Evolutionary conservation across 257 asterid genomes (phyloP).

Genomic region (Solanum pimpinellifolium): DNA sequence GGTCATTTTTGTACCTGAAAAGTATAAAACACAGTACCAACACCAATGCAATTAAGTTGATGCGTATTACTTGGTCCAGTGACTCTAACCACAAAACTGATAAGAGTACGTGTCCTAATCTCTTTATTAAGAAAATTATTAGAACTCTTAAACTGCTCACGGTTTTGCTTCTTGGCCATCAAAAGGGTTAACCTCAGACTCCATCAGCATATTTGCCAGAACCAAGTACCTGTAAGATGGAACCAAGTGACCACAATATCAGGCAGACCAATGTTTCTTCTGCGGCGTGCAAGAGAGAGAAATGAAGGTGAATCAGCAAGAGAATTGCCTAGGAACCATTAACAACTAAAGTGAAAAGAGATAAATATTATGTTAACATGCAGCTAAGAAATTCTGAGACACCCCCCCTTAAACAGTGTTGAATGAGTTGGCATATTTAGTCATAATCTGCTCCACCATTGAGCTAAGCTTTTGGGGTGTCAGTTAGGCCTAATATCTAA

Average conservation of each 20-base stretch:
- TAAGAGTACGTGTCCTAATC: not conserved
- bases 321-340: not conserved
- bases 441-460: too few relatives aligned
- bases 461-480: too few relatives aligned
- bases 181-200: conserved; percentile 93
- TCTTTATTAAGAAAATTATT: not conserved
- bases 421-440: too few relatives aligned
- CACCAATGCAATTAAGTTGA: not conserved
- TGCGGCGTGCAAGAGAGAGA: not conserved
- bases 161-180: conserved; percentile 99
- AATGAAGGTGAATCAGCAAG: not conserved
- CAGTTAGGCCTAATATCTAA: too few relatives aligned
- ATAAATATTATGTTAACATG: not conserved
- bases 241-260: not conserved
- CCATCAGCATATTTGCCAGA: conserved; percentile 98
- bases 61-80: not conserved
- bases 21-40: not conserved
- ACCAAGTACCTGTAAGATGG: conserved; percentile 68
- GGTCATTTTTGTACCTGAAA: conserved; percentile 81
- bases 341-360: not conserved
- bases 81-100: not conserved
- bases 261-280: not conserved
- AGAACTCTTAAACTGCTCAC: conserved; percentile 27
- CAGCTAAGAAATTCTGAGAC: not conserved
- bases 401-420: not conserved